These are phyloP conservation scores for Acanthamoeba healyi DNA, from an alignment of 208 protist species.

Conservation along the genomic window DNA sequence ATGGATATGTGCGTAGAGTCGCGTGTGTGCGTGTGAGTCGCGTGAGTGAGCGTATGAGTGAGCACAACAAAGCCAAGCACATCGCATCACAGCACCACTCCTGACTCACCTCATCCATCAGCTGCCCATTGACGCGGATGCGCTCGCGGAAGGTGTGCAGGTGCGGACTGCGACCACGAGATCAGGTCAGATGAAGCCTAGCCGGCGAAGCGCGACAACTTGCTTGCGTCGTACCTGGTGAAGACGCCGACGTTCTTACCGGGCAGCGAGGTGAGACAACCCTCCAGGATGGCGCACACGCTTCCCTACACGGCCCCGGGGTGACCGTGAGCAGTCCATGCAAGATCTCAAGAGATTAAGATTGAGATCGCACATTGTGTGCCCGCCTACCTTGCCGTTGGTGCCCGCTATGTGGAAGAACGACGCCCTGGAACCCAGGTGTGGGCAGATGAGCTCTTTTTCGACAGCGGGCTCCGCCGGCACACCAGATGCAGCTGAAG, in stretches of 20 bases:
- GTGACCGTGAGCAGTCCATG: no score
- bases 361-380: background rate
- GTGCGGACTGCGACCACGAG: background rate
- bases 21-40: no score
- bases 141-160: slow-evolving; percentile 55
- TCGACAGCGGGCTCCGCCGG: background rate
- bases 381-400: slow-evolving; percentile 62
- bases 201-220: no score
- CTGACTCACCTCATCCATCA: background rate
- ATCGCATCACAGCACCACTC: no score
- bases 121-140: slow-evolving; percentile 11
- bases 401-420: slow-evolving; percentile 44
- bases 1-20: no score
- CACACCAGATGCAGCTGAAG: no score
- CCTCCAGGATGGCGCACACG: slow-evolving; percentile 46
- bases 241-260: slow-evolving; percentile 9
- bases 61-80: background rate
- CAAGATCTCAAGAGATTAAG: background rate
- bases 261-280: background rate
- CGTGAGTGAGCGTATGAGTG: no score
- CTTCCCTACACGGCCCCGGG: background rate
- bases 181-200: background rate
- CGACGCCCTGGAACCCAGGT: background rate
- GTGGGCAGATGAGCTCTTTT: background rate
- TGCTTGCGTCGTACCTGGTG: background rate